Base-by-base conservation (phyloP, 2,329 filamentous ascomycete genomes). In the Cordyceps militaris region DNA sequence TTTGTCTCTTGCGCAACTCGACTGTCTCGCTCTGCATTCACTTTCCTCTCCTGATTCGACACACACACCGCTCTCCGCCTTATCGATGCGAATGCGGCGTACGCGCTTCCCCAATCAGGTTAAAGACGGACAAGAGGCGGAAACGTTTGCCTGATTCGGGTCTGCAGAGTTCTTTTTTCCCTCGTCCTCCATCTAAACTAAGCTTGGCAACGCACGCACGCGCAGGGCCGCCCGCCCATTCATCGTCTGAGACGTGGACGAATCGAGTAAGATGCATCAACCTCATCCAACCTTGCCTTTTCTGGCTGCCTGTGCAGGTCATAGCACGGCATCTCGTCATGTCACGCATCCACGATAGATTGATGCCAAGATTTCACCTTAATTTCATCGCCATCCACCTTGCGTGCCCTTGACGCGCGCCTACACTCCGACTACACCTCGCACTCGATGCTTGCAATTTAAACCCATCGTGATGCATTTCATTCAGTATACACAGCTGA, bases 101-200 rank as follows among this genome's bases (percentile, higher is more conserved):
- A 40, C 52, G 40, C 52, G 44, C 46, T 56, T 49, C 54, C 54
- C 46, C 43, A 56, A 56, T 49, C 44, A 49, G 54, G 54, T 65
- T 73, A 59, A 52, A 23, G 58, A 58, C 47, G 38, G 59, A 57
- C 58, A 52, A 54, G 28, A 32, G 26, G 28, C 46, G 46, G 46
- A 48, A 32, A 32, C 46, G 46, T 57, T 50, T 42, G 36, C 50
- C 50, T 52, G 50, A 52, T 52, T 43, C 10, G 50, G 47, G 52
- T 24, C 38, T 36, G 19, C 28, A 47, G 16, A 36, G 34, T 47
- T 24, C 32, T n/a, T 19, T 38, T 38, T 53, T 24, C 14, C 16
- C 19, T 32, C 30, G 8, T 24, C n/a, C 24, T n/a, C 32, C n/a
- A 19, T 59, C 52, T 47, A 51, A 48, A 57, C 60, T 48, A 50